Conservation (phyloP, 345 rosid species). For the Melaleuca alternifolia region DNA sequence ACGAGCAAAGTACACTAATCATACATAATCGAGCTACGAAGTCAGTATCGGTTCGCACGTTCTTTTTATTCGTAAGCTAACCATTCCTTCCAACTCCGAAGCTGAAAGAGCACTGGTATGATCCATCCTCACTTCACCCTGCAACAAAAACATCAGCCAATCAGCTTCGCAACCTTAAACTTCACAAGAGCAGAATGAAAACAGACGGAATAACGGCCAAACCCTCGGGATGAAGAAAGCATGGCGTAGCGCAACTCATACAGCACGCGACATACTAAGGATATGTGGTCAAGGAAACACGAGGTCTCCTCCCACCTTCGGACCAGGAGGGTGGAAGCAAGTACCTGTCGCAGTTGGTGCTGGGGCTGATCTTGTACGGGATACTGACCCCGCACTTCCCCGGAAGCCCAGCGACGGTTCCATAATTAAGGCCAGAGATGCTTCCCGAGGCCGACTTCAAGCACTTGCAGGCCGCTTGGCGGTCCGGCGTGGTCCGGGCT, state of each 20-base stretch:
- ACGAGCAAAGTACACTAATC: not conserved
- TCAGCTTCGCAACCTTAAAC: not conserved
- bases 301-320: not conserved
- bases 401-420: not conserved
- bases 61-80: not conserved
- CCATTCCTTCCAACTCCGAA: not conserved
- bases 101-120: not conserved
- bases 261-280: not conserved
- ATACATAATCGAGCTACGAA: not conserved
- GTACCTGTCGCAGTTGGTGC: constrained; percentile 2
- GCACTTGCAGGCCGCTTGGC: constrained; percentile 1
- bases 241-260: not conserved
- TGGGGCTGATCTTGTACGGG: constrained; percentile 6
- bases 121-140: not conserved
- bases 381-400: constrained; percentile 1
- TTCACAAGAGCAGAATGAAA: not conserved
- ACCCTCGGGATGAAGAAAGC: not conserved
- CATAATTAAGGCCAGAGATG: not conserved
- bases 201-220: not conserved
- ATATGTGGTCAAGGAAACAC: not conserved
- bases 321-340: not conserved
- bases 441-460: not conserved
- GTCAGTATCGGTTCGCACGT: not conserved
- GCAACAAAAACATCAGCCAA: not conserved
- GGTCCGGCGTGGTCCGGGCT: constrained; percentile 4